Base-by-base conservation (phyloP, 306 rosid genomes). In the Cicer pinnatifidum region DNA sequence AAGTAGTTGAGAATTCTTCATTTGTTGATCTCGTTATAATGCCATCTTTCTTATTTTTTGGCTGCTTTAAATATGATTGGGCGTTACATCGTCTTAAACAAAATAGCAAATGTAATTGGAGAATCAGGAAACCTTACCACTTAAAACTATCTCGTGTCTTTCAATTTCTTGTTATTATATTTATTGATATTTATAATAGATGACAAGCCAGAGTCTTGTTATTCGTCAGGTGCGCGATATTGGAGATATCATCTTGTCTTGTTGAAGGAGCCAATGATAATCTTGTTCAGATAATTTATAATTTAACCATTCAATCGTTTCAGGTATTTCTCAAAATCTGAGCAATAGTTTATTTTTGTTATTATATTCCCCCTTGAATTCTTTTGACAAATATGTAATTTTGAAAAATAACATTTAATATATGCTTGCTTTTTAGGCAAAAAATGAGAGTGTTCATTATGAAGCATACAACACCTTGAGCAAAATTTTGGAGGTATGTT, bases 191-290 rank as follows among this genome's bases (percentile, higher is more conserved):
- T 17, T 5, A 41, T 17, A 67, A 37, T 80, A 74, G 79, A 58
- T 72, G 58, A 46, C 50, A 63, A 12, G 40, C 66, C 57, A 44
- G 11, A 6, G 73, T 69, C 75, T 56, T 57, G 41, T 69, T 72
- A 47, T 82, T 76, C 80, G 74, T 56, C 86, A 93, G 98, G 86
- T 75, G 84, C 28, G 47, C 86, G 71, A 67, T 86, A 54, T 71
- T 91, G 94, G 91, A 91, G 81, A 83, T 91, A 63, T 91, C 91
- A 57, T 87, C 91, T 11, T 85, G 91, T 85, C 82, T 91, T 76
- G 85, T 89, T 67, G 87, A 78, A 65, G 96, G 97, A 67, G 98
- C 94, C 61, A 73, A 84, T 41, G 89, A 84, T 71, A 86, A 88
- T 85, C 84, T 94, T 75, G 63, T 89, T 83, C 89, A 88, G 84